Percentiles rank a stretch among this genome's conserved stretches.
These are phyloP conservation scores for Xanthoconium stramineum DNA, from an alignment of 768 basidiomycete species.

Conservation along the genomic window DNA sequence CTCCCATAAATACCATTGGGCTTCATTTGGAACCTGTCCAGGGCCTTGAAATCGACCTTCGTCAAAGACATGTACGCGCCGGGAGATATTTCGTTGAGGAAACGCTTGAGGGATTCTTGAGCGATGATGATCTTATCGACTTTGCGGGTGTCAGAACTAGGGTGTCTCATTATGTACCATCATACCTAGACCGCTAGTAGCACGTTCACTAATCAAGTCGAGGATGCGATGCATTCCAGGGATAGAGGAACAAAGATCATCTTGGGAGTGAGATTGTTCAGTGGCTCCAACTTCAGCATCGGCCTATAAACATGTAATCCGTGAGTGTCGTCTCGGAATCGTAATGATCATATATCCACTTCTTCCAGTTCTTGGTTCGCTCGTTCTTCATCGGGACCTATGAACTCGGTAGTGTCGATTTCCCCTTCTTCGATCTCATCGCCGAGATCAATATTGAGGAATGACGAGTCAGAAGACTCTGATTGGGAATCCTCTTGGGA, in stretches of 20 bases:
- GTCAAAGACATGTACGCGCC: conserved; percentile 54
- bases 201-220: conserved; percentile 51
- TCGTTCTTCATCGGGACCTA: conserved; percentile 13
- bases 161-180: neutral
- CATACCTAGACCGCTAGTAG: conserved; percentile 51
- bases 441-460: conserved; percentile 14
- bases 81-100: conserved; percentile 48
- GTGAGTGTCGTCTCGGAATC: neutral
- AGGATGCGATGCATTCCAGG: conserved; percentile 50
- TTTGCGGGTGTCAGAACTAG: conserved; percentile 19
- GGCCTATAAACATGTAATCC: conserved; percentile 3
- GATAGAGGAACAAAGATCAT: conserved; percentile 32
- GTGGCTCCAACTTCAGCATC: conserved; percentile 9
- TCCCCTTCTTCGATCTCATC: conserved; percentile 16
- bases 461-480: conserved; percentile 19
- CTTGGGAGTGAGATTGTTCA: conserved; percentile 10
- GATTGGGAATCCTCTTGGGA: conserved; percentile 13
- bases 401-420: conserved; percentile 9
- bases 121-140: conserved; percentile 65
- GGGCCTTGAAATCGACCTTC: conserved; percentile 52
- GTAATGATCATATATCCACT: neutral
- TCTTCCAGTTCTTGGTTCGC: conserved; percentile 12
- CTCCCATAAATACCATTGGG: conserved; percentile 59
- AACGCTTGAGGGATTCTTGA: conserved; percentile 45
- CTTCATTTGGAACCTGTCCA: conserved; percentile 44